phyloP scores from a whole-genome alignment of 331 rosid species.

The Malus hybrid region DNA sequence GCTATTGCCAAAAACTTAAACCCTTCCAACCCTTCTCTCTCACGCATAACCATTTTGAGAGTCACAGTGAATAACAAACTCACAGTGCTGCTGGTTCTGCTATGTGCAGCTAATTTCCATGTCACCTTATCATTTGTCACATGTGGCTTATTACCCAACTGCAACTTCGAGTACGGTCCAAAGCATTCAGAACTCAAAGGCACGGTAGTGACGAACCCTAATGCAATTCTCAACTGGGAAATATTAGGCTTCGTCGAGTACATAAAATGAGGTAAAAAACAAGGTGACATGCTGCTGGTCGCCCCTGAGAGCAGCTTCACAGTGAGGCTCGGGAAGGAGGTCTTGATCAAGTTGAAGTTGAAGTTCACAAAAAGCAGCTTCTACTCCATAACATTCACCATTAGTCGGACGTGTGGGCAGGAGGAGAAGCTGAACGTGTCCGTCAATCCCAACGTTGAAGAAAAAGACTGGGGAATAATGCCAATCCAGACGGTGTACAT shows the following conservation, averaged over 20 bases:
- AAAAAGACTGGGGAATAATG: slow-evolving; percentile 48
- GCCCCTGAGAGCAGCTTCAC: slow-evolving; percentile 56
- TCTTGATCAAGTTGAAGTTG: slow-evolving; percentile 45
- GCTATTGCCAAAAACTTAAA: too few species aligned
- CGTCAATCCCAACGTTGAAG: slow-evolving; percentile 34
- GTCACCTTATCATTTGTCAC: too few species aligned
- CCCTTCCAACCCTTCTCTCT: too few species aligned
- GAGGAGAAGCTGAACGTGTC: slow-evolving; percentile 65
- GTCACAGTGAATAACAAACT: too few species aligned
- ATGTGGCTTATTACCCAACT: slow-evolving; percentile 60
- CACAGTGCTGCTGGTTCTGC: too few species aligned
- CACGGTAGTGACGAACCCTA: slow-evolving; percentile 17
- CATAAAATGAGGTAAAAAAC: slow-evolving; percentile 66
- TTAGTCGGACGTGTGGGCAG: slow-evolving; percentile 64
- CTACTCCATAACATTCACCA: slow-evolving; percentile 60
- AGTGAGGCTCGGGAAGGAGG: slow-evolving; percentile 60
- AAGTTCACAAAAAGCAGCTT: slow-evolving; percentile 31
- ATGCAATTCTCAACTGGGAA: slow-evolving; percentile 62
- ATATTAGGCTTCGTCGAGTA: slow-evolving; percentile 58
- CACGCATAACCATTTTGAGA: too few species aligned
- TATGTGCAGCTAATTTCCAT: too few species aligned
- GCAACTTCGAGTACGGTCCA: slow-evolving; percentile 57
- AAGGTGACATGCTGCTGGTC: slow-evolving; percentile 64
- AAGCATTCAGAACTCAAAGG: slow-evolving; percentile 52
- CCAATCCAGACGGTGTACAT: slow-evolving; percentile 75